phyloP scores from a whole-genome alignment of 495 filamentous ascomycete species.

The Gamarada debralockiae region DNA sequence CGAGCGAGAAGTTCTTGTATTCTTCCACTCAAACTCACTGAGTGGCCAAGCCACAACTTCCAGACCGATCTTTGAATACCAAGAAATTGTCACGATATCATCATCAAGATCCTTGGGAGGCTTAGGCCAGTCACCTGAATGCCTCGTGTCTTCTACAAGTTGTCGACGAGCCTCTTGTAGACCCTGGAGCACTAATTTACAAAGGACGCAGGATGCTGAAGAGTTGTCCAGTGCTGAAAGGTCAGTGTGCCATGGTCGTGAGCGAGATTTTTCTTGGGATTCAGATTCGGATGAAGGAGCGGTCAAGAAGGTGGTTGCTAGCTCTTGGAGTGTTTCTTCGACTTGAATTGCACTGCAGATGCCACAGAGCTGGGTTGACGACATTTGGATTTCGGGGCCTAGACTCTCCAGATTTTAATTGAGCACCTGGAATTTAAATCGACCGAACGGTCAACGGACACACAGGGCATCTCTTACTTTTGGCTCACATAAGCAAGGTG shows the following conservation, averaged over 20 bases:
- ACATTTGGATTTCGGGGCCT: too few relatives aligned
- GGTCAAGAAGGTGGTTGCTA: not conserved
- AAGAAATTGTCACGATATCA: conserved; percentile 3
- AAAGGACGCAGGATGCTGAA: not conserved
- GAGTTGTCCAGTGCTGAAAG: not conserved
- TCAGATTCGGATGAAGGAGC: not conserved
- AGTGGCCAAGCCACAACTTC: not conserved
- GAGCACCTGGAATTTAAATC: too few relatives aligned
- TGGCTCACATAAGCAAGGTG: too few relatives aligned
- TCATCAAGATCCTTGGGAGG: not conserved
- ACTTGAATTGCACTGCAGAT: not conserved
- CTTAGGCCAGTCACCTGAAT: not conserved
- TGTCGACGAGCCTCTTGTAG: not conserved
- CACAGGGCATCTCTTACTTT: too few relatives aligned
- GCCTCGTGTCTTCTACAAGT: not conserved
- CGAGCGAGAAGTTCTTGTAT: not conserved
- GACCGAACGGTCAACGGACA: too few relatives aligned
- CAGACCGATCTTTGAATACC: not conserved
- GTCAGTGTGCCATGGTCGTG: not conserved
- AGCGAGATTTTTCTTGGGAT: not conserved
- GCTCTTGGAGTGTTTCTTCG: not conserved
- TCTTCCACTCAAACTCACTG: not conserved
- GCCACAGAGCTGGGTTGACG: not conserved
- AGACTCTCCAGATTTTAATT: too few relatives aligned
- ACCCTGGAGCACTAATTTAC: not conserved